These are phyloP conservation scores for Trichophyton verrucosum DNA, from an alignment of 2,329 filamentous ascomycete species.

Conservation along the genomic window DNA sequence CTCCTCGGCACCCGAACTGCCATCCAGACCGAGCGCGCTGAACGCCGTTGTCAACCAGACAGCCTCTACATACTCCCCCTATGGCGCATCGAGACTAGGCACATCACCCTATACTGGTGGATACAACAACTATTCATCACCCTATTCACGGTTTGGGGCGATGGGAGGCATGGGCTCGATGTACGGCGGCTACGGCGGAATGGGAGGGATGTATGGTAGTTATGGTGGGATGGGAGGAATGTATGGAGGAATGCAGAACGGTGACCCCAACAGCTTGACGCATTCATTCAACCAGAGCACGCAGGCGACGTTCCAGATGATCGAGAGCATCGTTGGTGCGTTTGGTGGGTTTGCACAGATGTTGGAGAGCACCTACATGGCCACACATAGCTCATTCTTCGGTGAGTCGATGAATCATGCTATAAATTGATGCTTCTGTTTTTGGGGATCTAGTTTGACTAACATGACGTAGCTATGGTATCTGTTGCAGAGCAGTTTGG, in stretches of 20 bases:
- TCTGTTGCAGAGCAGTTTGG: conserved; percentile 96
- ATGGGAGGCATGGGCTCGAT: conserved; percentile 34
- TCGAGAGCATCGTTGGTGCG: conserved; percentile 89
- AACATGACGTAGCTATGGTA: conserved; percentile 62
- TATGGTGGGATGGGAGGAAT: conserved; percentile 33
- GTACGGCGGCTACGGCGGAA: conserved; percentile 29
- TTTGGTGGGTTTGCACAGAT: conserved; percentile 98
- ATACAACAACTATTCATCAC: conserved; percentile 43
- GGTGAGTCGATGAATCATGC: conserved; percentile 47
- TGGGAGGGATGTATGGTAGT: conserved; percentile 37
- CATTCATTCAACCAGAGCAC: conserved; percentile 91
- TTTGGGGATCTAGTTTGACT: neutral
- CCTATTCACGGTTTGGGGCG: conserved; percentile 42
- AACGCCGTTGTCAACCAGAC: conserved; percentile 74
- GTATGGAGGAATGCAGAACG: conserved; percentile 35
- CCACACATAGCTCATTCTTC: conserved; percentile 96
- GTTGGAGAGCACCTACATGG: conserved; percentile 99
- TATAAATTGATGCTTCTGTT: neutral
- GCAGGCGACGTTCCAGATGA: conserved; percentile 93
- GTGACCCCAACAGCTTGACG: conserved; percentile 78
- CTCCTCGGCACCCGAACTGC: conserved; percentile 53
- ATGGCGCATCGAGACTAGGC: conserved; percentile 45
- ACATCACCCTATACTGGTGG: conserved; percentile 40
- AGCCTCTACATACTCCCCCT: conserved; percentile 65
- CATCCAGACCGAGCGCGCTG: conserved; percentile 67